Evolutionary conservation across 257 asterid genomes (phyloP).

Genomic region (Nyctanthes arbortristis): DNA sequence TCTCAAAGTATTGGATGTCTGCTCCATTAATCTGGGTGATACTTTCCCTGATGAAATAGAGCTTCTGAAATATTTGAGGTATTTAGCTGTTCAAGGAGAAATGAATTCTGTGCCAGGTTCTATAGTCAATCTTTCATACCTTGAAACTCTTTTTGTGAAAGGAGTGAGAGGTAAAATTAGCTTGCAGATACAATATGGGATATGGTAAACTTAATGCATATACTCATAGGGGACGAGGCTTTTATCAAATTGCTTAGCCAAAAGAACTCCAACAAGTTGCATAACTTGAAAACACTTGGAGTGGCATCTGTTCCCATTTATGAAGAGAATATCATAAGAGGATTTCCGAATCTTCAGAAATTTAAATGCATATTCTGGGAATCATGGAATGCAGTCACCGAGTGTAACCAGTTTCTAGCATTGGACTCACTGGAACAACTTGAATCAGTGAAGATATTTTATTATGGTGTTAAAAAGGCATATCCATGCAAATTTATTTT

Average conservation of each 20-base stretch:
- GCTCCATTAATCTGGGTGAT: background rate
- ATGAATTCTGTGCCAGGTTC: background rate
- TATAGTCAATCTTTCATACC: background rate
- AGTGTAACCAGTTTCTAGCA: background rate
- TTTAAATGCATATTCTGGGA: background rate
- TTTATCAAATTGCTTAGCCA: background rate
- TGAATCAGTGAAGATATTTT: background rate
- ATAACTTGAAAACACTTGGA: constrained; percentile 16
- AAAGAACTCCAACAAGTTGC: background rate
- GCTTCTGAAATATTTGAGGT: constrained; percentile 2
- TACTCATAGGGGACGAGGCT: background rate
- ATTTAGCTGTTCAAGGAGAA: background rate
- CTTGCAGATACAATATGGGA: background rate
- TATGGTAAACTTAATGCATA: constrained; percentile 19
- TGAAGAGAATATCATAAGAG: background rate
- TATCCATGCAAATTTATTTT: background rate
- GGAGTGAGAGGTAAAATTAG: background rate
- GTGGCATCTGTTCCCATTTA: background rate
- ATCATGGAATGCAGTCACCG: background rate
- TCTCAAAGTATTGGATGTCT: constrained; percentile 10
- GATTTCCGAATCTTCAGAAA: constrained; percentile 11
- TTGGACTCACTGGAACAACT: background rate
- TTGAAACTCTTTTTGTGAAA: constrained; percentile 11
- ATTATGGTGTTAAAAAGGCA: background rate
- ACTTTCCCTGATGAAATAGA: background rate